Evolutionary conservation across 2,329 filamentous ascomycete species (phyloP).

Genomic region (Hypoxylon sp.): DNA sequence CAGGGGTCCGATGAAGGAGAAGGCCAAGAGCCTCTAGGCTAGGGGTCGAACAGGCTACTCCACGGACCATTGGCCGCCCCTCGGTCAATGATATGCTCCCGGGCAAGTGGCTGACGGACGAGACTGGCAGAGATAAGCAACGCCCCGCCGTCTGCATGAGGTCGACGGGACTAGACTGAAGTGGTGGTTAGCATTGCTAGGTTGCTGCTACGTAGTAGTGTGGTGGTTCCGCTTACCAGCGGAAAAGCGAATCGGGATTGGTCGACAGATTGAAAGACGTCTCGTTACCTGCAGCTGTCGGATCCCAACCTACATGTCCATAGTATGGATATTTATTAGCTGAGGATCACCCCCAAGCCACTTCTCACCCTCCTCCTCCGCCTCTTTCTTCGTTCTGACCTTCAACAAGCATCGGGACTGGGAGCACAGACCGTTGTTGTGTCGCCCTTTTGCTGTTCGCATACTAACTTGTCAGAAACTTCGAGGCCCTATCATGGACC

Average conservation of each 20-base stretch:
- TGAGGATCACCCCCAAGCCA: conserved; percentile 32
- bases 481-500: conserved; percentile 11
- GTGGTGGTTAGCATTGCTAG: conserved; percentile 1
- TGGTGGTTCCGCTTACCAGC: conserved; percentile 14
- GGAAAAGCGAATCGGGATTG: conserved; percentile 17
- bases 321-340: conserved; percentile 35
- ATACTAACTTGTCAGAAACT: conserved; percentile 8
- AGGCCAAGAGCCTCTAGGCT: conserved; percentile 38
- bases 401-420: conserved; percentile 30
- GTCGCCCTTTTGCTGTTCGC: conserved; percentile 22
- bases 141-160: conserved; percentile 23
- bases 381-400: conserved; percentile 30
- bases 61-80: conserved; percentile 18
- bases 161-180: conserved; percentile 10
- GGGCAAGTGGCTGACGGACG: conserved; percentile 17
- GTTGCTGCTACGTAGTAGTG: conserved; percentile 40
- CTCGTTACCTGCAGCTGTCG: conserved; percentile 35
- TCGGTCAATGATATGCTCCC: conserved; percentile 43
- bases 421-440: conserved; percentile 28
- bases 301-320: conserved; percentile 17
- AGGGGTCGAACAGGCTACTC: background rate
- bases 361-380: conserved; percentile 3
- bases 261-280: conserved; percentile 31
- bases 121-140: conserved; percentile 36
- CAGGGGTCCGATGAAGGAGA: conserved; percentile 16